Evolutionary conservation across 2,329 filamentous ascomycete genomes (phyloP), one percentile per base, ranked within the genome.

Genomic region (Ophiostoma ips): DNA sequence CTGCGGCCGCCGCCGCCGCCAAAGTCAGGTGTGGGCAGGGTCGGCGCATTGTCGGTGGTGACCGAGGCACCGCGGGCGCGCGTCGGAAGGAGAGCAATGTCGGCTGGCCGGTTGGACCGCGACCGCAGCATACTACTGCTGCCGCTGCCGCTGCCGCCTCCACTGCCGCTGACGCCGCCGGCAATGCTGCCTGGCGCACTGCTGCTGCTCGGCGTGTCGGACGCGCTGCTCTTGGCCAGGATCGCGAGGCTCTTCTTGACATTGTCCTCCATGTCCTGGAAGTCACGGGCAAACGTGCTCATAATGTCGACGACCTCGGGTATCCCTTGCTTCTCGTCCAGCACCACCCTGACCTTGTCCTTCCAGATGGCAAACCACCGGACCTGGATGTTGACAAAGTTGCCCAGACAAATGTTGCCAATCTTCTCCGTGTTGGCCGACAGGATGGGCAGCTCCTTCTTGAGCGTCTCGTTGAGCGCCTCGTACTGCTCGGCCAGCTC

Each of bases 401-500:
- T 88, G 51, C 76, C 78, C 40, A 95, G 72, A 59, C 87, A 90
- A 21, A 84, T 82, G 59, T 88, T 85, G 59, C 92, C 87, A 54
- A 95, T 71, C 58, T 82, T 84, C 54, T 87, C 86, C 1, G 90
- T 95, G 55, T 92, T 68, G 8, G 71, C 68, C 48, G 92, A 94
- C 15, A 98, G 74, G 62, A 82, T 82, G 1, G 90, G 90, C 44
- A 98, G 73, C 62, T 96, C 90, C 57, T 90, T 84, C 66, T 95
- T 95, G 53, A 96, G 72, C 1, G 90, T 87, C 55, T 95, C 87
- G 61, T 96, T 96, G 53, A 98, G 72, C 8, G 88, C 87, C 37
- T 86, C 77, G 64, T 95, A 98, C 62, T 94, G 84, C 60, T 95
- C 87, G 18, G 88, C 87, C 36, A 84, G 78, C 58, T 94, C 87